Evolutionary conservation across 2,329 filamentous ascomycete species (phyloP).

Genomic region (Epichloe hybrida): DNA sequence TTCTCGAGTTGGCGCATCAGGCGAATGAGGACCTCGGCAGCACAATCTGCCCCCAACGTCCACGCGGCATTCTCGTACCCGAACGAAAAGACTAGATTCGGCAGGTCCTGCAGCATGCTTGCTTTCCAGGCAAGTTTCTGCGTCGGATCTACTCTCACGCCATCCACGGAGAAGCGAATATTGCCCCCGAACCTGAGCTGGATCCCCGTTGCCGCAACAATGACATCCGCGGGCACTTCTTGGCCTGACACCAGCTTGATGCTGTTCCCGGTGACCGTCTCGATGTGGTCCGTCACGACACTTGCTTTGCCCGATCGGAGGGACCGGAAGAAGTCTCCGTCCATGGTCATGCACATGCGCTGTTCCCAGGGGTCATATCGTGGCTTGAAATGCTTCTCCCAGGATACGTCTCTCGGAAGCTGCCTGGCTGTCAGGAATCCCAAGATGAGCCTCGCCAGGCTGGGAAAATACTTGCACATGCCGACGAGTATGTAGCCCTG

Average conservation of each 20-base stretch:
- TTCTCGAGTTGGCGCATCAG: conserved; percentile 24
- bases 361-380: conserved; percentile 52
- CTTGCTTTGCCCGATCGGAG: conserved; percentile 24
- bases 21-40: conserved; percentile 18
- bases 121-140: conserved; percentile 43
- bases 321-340: conserved; percentile 32
- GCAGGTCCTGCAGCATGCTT: conserved; percentile 48
- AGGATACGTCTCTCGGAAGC: conserved; percentile 33
- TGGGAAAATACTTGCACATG: conserved; percentile 37
- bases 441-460: conserved; percentile 29
- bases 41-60: conserved; percentile 47
- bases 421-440: conserved; percentile 25
- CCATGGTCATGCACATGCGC: conserved; percentile 44
- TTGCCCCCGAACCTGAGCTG: conserved; percentile 42
- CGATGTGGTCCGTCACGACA: conserved; percentile 33
- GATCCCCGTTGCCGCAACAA: conserved; percentile 53
- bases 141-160: conserved; percentile 25
- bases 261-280: conserved; percentile 26
- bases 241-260: conserved; percentile 31
- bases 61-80: conserved; percentile 49
- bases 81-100: conserved; percentile 43
- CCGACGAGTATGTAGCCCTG: conserved; percentile 27
- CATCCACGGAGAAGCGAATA: conserved; percentile 38
- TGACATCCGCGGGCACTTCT: conserved; percentile 42
- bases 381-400: conserved; percentile 42